Percentiles rank a stretch among this genome's conserved stretches.
phyloP scores from a whole-genome alignment of 2,329 filamentous ascomycete genomes.

The Scytalidium lignicola region DNA sequence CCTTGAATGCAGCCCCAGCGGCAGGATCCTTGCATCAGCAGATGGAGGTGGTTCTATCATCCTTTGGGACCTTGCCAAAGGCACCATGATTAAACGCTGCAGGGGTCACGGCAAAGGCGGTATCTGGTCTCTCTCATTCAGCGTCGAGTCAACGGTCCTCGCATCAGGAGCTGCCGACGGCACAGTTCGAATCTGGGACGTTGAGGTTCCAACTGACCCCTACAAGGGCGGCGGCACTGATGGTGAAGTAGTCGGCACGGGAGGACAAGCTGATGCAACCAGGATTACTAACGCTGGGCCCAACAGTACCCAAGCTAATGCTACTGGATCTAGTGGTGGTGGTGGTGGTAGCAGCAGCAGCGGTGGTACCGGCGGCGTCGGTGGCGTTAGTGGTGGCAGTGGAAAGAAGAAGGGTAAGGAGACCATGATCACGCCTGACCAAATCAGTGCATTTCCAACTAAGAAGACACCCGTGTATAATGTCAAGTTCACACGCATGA shows the following conservation, averaged over 20 bases:
- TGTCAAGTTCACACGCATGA: conserved; percentile 92
- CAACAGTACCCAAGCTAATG: conserved; percentile 35
- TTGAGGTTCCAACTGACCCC: conserved; percentile 65
- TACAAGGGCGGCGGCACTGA: conserved; percentile 43
- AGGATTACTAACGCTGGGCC: conserved; percentile 38
- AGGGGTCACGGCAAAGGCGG: conserved; percentile 90
- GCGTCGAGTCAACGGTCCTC: conserved; percentile 84
- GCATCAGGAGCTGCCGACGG: conserved; percentile 88
- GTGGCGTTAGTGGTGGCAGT: conserved; percentile 9
- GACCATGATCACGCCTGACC: conserved; percentile 83
- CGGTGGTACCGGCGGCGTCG: conserved; percentile 16
- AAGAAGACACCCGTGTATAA: conserved; percentile 96
- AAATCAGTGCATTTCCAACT: conserved; percentile 90
- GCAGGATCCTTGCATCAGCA: conserved; percentile 84
- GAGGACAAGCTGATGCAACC: conserved; percentile 44
- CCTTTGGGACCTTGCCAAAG: conserved; percentile 89
- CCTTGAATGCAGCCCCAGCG: conserved; percentile 79
- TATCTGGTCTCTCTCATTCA: conserved; percentile 91
- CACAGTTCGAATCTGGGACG: conserved; percentile 92
- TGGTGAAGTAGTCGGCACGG: conserved; percentile 31
- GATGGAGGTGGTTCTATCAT: conserved; percentile 87
- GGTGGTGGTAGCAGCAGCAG: conserved; percentile 26
- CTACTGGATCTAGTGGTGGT: conserved; percentile 18
- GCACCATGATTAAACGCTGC: conserved; percentile 83
- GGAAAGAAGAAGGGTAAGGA: conserved; percentile 82